These are phyloP conservation scores for Colletotrichum abscissum DNA, from an alignment of 2,329 filamentous ascomycete genomes.

Conservation along the genomic window DNA sequence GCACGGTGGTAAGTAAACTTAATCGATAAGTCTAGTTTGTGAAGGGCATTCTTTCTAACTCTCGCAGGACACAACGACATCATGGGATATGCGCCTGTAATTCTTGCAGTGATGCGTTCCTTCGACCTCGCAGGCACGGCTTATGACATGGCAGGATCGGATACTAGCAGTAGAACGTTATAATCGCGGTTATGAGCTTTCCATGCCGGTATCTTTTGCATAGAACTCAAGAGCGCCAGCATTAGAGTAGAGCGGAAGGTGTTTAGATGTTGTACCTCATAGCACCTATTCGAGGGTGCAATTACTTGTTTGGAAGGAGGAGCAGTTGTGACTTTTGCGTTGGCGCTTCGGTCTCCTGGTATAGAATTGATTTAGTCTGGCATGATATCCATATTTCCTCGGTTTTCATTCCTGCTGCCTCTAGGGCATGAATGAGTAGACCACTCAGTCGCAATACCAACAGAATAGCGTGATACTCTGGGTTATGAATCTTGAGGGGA, in stretches of 20 bases:
- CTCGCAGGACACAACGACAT: constrained; percentile 75
- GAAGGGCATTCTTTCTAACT: constrained; percentile 26
- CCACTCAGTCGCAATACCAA: too few species aligned
- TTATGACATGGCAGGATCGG: constrained; percentile 28
- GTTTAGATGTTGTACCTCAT: not conserved
- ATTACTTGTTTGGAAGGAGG: not conserved
- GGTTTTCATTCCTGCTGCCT: too few species aligned
- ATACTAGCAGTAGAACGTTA: constrained; percentile 6
- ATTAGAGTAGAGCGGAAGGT: not conserved
- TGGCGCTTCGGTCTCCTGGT: not conserved
- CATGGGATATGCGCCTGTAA: constrained; percentile 72
- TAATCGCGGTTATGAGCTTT: not conserved
- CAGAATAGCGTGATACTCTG: too few species aligned
- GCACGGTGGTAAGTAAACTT: constrained; percentile 60
- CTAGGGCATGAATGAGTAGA: too few species aligned
- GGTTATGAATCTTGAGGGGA: too few species aligned
- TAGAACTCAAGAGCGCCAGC: not conserved
- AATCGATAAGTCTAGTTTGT: not conserved
- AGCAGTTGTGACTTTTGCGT: not conserved
- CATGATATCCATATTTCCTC: too few species aligned
- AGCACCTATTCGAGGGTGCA: not conserved
- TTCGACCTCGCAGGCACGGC: constrained; percentile 59
- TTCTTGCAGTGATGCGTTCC: constrained; percentile 72
- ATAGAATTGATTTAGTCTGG: too few species aligned
- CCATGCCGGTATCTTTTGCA: not conserved